Conservation (phyloP, 2,329 filamentous ascomycete genomes). For the Pseudocercospora fuligena region DNA sequence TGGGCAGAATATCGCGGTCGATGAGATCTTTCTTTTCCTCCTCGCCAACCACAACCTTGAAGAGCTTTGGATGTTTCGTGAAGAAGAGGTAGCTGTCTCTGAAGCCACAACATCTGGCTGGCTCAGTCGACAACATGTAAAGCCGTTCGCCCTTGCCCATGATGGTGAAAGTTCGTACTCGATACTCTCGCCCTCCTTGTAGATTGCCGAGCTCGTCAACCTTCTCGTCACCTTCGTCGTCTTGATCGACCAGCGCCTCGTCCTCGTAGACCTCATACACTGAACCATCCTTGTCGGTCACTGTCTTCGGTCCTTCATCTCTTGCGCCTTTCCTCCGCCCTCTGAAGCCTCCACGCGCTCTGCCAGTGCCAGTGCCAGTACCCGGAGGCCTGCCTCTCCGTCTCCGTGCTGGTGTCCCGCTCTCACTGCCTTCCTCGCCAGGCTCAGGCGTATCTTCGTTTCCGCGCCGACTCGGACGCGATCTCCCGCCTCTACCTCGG, state of each 20-base stretch:
- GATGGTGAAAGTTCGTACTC: slow-evolving; percentile 93
- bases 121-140: slow-evolving; percentile 99
- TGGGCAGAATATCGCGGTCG: slow-evolving; percentile 90
- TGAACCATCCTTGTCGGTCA: slow-evolving; percentile 92
- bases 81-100: slow-evolving; percentile 98
- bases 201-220: slow-evolving; percentile 89
- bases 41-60: slow-evolving; percentile 97
- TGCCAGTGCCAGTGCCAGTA: slow-evolving; percentile 24
- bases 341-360: slow-evolving; percentile 66
- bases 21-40: slow-evolving; percentile 98
- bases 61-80: slow-evolving; percentile 93
- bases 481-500: slow-evolving; percentile 41
- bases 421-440: slow-evolving; percentile 52
- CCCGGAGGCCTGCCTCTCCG: slow-evolving; percentile 54
- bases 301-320: slow-evolving; percentile 78
- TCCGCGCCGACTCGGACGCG: slow-evolving; percentile 34
- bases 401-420: slow-evolving; percentile 55
- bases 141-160: slow-evolving; percentile 79
- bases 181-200: slow-evolving; percentile 83
- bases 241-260: slow-evolving; percentile 86
- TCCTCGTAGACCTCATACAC: slow-evolving; percentile 89
- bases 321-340: slow-evolving; percentile 73
- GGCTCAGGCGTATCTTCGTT: slow-evolving; percentile 68
- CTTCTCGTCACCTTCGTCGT: slow-evolving; percentile 87
- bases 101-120: slow-evolving; percentile 94